These are phyloP conservation scores for Bacidia gigantensis DNA, from an alignment of 495 filamentous ascomycete genomes.

Conservation along the genomic window DNA sequence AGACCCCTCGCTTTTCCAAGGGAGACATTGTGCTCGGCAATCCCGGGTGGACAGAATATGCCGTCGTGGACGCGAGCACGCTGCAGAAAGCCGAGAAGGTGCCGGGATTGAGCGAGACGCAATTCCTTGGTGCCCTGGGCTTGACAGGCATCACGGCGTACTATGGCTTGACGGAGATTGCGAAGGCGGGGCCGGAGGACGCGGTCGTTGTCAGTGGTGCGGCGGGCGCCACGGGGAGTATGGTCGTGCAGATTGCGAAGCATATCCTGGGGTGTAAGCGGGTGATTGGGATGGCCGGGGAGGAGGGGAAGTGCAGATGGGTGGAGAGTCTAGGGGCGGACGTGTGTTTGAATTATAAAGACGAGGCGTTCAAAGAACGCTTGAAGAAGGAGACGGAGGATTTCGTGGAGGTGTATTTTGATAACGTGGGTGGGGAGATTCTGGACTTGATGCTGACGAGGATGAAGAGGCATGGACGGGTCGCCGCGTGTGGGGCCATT, in stretches of 20 bases:
- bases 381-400: conserved; percentile 46
- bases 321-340: conserved; percentile 51
- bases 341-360: conserved; percentile 56
- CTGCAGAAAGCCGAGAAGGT: conserved; percentile 22
- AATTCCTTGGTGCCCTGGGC: conserved; percentile 39
- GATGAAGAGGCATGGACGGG: conserved; percentile 40
- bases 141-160: conserved; percentile 36
- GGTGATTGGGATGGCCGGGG: conserved; percentile 43
- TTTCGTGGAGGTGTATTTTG: conserved; percentile 54
- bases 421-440: conserved; percentile 58
- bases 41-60: conserved; percentile 39
- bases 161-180: conserved; percentile 34
- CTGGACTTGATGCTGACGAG: conserved; percentile 45
- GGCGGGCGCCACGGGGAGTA: conserved; percentile 32
- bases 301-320: conserved; percentile 51
- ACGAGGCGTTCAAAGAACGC: conserved; percentile 38
- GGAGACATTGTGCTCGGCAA: conserved; percentile 30
- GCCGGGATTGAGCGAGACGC: conserved; percentile 27
- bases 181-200: conserved; percentile 24
- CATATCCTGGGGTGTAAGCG: conserved; percentile 38
- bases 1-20: conserved; percentile 16
- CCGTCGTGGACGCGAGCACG: conserved; percentile 25
- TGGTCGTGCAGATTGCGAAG: conserved; percentile 40
- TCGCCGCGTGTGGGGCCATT: conserved; percentile 49
- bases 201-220: conserved; percentile 36